Conservation (phyloP, 1,284 basidiomycete species). For the Austropuccinia psidii region DNA sequence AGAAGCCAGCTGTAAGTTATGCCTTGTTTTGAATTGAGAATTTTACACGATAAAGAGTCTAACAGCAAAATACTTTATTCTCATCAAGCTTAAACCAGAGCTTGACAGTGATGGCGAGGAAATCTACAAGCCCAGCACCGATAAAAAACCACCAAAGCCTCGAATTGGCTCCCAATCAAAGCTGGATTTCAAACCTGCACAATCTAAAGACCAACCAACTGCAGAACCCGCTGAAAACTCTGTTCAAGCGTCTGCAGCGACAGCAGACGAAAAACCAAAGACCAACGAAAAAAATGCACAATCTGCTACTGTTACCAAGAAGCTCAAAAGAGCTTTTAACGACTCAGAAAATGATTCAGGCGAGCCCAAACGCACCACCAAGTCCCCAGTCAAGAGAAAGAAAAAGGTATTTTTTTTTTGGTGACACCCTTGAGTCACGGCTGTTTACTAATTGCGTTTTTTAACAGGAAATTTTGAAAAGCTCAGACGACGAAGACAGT, state of each 20-base stretch:
- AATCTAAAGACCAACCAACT: not conserved
- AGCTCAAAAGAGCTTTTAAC: not conserved
- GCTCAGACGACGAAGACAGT: not conserved
- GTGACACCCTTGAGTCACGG: not conserved
- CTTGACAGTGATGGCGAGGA: slow-evolving; percentile 32
- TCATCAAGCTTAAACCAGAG: not conserved
- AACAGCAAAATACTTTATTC: not conserved
- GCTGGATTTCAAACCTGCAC: not conserved
- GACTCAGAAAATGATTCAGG: not conserved
- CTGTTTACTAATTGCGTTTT: not conserved
- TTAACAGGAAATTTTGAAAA: not conserved
- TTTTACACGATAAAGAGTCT: not conserved
- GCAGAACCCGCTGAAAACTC: not conserved
- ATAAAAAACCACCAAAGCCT: slow-evolving; percentile 5
- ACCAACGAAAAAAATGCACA: not conserved
- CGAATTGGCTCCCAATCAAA: not conserved
- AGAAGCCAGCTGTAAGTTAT: slow-evolving; percentile 11
- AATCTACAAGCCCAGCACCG: slow-evolving; percentile 17
- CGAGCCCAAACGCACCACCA: not conserved
- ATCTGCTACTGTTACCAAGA: not conserved
- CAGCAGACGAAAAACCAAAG: not conserved
- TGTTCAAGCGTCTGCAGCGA: not conserved
- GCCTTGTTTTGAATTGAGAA: not conserved
- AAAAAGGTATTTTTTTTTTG: not conserved
- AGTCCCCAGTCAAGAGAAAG: slow-evolving; percentile 10